Conservation (phyloP, 768 basidiomycete genomes). For the Lentinula guzmanii region DNA sequence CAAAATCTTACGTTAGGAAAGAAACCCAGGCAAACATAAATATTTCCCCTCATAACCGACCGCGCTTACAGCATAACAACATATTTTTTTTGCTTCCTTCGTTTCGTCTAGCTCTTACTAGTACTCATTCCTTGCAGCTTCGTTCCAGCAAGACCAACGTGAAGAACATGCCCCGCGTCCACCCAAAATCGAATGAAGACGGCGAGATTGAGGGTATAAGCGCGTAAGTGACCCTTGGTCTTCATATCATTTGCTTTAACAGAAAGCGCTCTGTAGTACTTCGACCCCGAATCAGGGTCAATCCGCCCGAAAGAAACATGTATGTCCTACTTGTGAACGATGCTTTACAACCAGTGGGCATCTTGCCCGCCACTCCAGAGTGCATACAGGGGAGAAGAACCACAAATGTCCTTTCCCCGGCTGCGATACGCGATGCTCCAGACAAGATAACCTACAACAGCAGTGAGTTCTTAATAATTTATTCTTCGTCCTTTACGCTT, state of each 20-base stretch:
- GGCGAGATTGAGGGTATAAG: not conserved
- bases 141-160: not conserved
- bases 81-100: not conserved
- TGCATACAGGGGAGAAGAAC: slow-evolving; percentile 90
- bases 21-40: slow-evolving; percentile 3
- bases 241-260: not conserved
- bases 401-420: slow-evolving; percentile 95
- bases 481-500: not conserved
- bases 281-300: slow-evolving; percentile 4
- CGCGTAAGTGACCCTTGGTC: not conserved
- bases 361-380: slow-evolving; percentile 79
- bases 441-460: slow-evolving; percentile 81
- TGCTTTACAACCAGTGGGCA: slow-evolving; percentile 88
- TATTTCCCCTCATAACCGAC: not conserved
- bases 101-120: not conserved
- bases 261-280: not conserved
- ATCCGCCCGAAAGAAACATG: slow-evolving; percentile 41
- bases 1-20: slow-evolving; percentile 1
- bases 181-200: not conserved
- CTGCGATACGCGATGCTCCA: slow-evolving; percentile 84
- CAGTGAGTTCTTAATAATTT: slow-evolving; percentile 31
- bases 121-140: not conserved
- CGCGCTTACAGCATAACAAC: slow-evolving; percentile 2
- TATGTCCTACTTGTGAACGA: slow-evolving; percentile 69
- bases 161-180: slow-evolving; percentile 2